A percentile compares a stretch with the other conserved stretches of the same genome.
Evolutionary conservation across 495 filamentous ascomycete genomes (phyloP).

Genomic region (Penicillium crystallinum): DNA sequence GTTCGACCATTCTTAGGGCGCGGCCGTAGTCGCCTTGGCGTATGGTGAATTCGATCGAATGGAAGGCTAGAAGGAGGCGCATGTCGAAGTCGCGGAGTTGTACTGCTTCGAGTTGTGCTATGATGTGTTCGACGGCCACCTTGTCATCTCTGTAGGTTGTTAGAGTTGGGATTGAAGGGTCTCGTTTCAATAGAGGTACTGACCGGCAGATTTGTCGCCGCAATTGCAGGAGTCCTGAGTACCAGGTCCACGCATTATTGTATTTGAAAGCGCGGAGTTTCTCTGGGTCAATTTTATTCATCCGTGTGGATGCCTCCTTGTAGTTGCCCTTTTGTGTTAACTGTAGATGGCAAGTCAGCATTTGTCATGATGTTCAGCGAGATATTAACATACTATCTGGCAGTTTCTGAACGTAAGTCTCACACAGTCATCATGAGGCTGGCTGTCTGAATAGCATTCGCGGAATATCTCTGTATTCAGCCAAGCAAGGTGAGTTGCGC

Average conservation of each 20-base stretch:
- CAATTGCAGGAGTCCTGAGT: conserved; percentile 66
- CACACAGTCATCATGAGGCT: conserved; percentile 73
- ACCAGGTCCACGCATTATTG: conserved; percentile 74
- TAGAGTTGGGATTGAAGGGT: conserved; percentile 9
- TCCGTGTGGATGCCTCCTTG: conserved; percentile 58
- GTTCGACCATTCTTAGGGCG: conserved; percentile 65
- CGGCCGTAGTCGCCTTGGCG: conserved; percentile 56
- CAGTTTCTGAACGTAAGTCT: conserved; percentile 56
- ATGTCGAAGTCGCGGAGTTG: conserved; percentile 62
- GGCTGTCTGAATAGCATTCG: conserved; percentile 59
- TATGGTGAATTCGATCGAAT: conserved; percentile 66
- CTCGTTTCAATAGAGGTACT: background rate
- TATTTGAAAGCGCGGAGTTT: conserved; percentile 69
- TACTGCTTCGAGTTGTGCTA: conserved; percentile 55
- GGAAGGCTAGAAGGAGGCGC: conserved; percentile 59
- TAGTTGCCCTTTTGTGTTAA: conserved; percentile 62
- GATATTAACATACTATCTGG: conserved; percentile 43
- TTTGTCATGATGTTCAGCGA: background rate
- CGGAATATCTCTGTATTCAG: conserved; percentile 71
- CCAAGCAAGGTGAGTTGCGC: conserved; percentile 56
- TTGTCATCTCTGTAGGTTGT: conserved; percentile 52
- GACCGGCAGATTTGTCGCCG: conserved; percentile 63
- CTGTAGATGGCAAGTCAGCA: conserved; percentile 30
- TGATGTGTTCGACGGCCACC: conserved; percentile 59
- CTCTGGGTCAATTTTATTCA: conserved; percentile 64